phyloP scores from a whole-genome alignment of 1,284 basidiomycete genomes.

The Thecaphora thlaspeos region DNA sequence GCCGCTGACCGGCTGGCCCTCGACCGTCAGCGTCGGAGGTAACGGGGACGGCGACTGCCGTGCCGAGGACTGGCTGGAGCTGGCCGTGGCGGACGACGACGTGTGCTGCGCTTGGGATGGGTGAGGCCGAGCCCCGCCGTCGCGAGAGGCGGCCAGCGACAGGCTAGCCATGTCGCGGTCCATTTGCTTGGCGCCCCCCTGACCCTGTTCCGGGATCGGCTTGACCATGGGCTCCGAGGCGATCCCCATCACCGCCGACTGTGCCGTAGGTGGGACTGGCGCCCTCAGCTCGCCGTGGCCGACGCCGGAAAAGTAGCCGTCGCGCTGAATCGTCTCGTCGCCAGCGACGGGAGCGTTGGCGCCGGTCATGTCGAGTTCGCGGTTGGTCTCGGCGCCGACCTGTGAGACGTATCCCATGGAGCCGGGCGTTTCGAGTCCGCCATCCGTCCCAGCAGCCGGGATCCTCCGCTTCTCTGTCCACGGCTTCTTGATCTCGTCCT shows the following conservation, averaged over 20 bases:
- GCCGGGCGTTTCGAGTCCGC: constrained; percentile 32
- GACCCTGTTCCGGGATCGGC: neutral
- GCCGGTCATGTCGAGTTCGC: constrained; percentile 33
- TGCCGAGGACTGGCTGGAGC: too few species aligned
- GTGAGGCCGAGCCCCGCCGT: too few species aligned
- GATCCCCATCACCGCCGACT: neutral
- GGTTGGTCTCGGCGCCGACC: constrained; percentile 17
- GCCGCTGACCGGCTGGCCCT: constrained; percentile 4
- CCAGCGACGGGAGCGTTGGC: constrained; percentile 21
- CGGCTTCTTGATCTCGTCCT: constrained; percentile 42
- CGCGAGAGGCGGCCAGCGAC: too few species aligned
- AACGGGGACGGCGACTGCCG: constrained; percentile 14
- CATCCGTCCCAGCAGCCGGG: constrained; percentile 5
- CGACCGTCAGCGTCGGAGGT: constrained; percentile 19
- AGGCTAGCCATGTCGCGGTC: constrained; percentile 25
- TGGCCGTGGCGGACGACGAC: too few species aligned
- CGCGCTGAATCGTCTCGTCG: neutral
- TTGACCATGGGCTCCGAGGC: constrained; percentile 8
- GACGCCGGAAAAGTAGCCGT: neutral
- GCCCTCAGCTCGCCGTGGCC: neutral
- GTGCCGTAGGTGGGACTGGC: neutral
- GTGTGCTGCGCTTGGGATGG: too few species aligned
- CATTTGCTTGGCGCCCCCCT: constrained; percentile 9
- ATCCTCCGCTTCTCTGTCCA: constrained; percentile 34
- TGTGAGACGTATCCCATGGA: constrained; percentile 17